These are phyloP conservation scores for Pseudogymnoascus sp. DNA, from an alignment of 2,329 filamentous ascomycete species.

Conservation along the genomic window DNA sequence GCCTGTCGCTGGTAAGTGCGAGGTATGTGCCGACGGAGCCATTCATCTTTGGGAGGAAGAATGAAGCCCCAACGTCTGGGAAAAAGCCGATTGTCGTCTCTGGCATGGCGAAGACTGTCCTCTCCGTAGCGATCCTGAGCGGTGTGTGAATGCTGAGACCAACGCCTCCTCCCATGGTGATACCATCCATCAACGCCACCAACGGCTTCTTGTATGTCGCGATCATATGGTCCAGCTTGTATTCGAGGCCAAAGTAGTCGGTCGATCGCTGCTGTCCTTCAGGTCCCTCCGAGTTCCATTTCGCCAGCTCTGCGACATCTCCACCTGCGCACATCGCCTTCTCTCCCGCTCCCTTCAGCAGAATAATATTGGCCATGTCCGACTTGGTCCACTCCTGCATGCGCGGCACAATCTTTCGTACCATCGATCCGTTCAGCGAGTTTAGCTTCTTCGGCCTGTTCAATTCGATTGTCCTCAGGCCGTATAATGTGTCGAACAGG, in stretches of 20 bases:
- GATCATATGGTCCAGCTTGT: conserved; percentile 91
- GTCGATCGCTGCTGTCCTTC: conserved; percentile 68
- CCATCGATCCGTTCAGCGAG: conserved; percentile 90
- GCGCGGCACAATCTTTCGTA: conserved; percentile 83
- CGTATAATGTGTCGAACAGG: conserved; percentile 81
- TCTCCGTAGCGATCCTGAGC: conserved; percentile 92
- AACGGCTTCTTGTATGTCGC: conserved; percentile 91
- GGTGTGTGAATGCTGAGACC: conserved; percentile 91
- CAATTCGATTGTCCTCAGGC: conserved; percentile 84
- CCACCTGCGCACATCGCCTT: conserved; percentile 89
- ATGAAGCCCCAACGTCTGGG: conserved; percentile 92
- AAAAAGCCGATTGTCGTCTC: conserved; percentile 99
- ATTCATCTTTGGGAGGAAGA: conserved; percentile 87
- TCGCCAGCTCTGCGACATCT: conserved; percentile 74
- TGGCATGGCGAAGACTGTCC: conserved; percentile 94
- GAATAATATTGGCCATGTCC: conserved; percentile 82
- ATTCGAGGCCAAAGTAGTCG: conserved; percentile 91
- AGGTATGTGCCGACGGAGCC: conserved; percentile 86
- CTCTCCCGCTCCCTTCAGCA: conserved; percentile 83
- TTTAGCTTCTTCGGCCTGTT: conserved; percentile 91
- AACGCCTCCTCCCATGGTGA: conserved; percentile 97
- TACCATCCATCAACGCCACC: conserved; percentile 91
- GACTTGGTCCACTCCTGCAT: conserved; percentile 93
- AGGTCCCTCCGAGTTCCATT: conserved; percentile 59
- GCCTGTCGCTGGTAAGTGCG: conserved; percentile 77